These are phyloP conservation scores for Gynostemma pentaphyllum DNA, from an alignment of 306 rosid genomes.

Conservation along the genomic window DNA sequence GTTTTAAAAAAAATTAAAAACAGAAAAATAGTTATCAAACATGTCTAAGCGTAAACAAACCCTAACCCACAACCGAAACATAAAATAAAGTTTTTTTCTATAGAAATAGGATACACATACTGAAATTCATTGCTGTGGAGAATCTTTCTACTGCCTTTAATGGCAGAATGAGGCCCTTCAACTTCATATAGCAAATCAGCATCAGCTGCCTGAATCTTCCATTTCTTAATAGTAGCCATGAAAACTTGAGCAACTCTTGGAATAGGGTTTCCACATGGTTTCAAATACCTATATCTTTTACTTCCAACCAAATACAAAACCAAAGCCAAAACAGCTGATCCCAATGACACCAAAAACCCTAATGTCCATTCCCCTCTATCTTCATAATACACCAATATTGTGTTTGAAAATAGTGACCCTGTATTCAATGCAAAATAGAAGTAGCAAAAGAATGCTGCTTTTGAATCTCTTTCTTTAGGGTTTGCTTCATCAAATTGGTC, in stretches of 20 bases:
- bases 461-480: background rate
- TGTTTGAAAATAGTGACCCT: conserved; percentile 51
- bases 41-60: too few species aligned
- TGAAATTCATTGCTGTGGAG: conserved; percentile 20
- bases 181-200: conserved; percentile 29
- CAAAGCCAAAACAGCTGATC: conserved; percentile 34
- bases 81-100: too few species aligned
- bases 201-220: conserved; percentile 11
- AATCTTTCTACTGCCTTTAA: conserved; percentile 50
- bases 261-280: conserved; percentile 36
- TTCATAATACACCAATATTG: conserved; percentile 38
- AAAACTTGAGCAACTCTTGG: conserved; percentile 36
- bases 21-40: too few species aligned
- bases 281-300: conserved; percentile 17
- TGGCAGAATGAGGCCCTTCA: conserved; percentile 38
- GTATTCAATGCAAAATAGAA: conserved; percentile 52
- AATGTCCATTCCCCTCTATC: conserved; percentile 37
- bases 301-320: conserved; percentile 22
- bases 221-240: conserved; percentile 28
- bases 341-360: conserved; percentile 32
- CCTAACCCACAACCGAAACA: too few species aligned
- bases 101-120: conserved; percentile 12
- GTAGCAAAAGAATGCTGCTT: conserved; percentile 35
- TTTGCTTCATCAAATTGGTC: conserved; percentile 36
- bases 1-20: too few species aligned